Evolutionary conservation across 108 stramenopile species (phyloP), one percentile per base, ranked within the genome.

Genomic region (Aureococcus anophagefferens): DNA sequence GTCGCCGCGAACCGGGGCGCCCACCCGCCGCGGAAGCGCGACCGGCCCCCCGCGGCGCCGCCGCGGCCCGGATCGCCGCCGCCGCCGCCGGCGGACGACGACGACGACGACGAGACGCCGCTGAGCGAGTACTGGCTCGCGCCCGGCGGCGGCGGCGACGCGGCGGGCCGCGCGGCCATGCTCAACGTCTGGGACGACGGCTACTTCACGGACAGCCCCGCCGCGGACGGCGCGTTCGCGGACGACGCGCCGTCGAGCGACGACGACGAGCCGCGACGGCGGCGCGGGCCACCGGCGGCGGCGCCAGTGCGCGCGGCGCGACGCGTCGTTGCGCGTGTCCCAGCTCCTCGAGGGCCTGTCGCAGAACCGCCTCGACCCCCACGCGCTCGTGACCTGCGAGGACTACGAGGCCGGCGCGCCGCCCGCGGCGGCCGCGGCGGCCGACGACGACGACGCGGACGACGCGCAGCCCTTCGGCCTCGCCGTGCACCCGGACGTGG

Each of bases 331-430:
- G 40, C 5, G 40, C 5, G 40, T 44, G 40, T 5, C 40, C 40
- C 40, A 44, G 40, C 40, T 44, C 40, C 5, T 44, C 9, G 40
- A 44, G 40, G 40, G 40, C 9, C 13, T 44, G 40, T 11, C 5
- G 9, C 9, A 5, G 40, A 5, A 44, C 40, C 40, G 13, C 9
- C 72, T 82, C 46, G 70, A 75, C 67, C 81, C 78, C 35, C 81
- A 82, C 64, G 79, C 81, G 17, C 62, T 82, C 28, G 77, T 82
- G 32, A 31, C 71, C 18, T 76, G 76, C 31, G 81, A 82, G 62
- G 74, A 31, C 29, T 30, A 51, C 46, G 68, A 0, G 18, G 37
- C 25, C 3, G 40, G 4, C 21, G 36, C 5, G 0, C 34, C 5
- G n/a, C 9, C 18, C 16, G 29, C 44, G 46, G 21, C 9, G 30